Evolutionary conservation across 352 stramenopile genomes (phyloP).

Genomic region (Phytophthora colocasiae): DNA sequence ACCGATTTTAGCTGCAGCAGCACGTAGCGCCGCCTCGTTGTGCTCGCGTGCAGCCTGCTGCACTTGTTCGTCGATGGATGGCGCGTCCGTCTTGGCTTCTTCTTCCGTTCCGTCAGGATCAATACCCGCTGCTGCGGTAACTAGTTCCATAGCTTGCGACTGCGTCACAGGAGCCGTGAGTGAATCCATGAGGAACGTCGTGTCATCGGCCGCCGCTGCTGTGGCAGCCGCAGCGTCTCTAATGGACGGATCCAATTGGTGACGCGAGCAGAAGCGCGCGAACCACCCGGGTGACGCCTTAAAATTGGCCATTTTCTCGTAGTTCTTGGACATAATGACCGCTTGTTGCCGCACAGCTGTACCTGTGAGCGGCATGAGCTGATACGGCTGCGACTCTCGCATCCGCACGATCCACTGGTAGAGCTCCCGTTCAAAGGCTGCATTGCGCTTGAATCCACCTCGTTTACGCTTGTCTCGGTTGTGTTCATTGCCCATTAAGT

Average conservation of each 20-base stretch:
- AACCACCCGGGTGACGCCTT: slow-evolving; percentile 90
- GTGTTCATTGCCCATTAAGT: slow-evolving; percentile 83
- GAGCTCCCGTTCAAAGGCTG: slow-evolving; percentile 86
- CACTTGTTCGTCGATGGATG: slow-evolving; percentile 56
- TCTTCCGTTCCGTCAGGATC: slow-evolving; percentile 12
- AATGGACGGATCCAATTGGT: slow-evolving; percentile 77
- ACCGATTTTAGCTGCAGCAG: slow-evolving; percentile 29
- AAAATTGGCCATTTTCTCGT: slow-evolving; percentile 85
- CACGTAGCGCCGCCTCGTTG: slow-evolving; percentile 46
- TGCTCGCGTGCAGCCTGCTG: slow-evolving; percentile 46
- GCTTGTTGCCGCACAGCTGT: slow-evolving; percentile 86
- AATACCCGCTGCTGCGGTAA: slow-evolving; percentile 13
- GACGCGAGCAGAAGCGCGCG: slow-evolving; percentile 86
- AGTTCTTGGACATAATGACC: slow-evolving; percentile 86
- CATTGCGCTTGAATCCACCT: slow-evolving; percentile 83
- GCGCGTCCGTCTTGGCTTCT: slow-evolving; percentile 37
- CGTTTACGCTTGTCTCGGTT: slow-evolving; percentile 90
- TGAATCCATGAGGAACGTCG: slow-evolving; percentile 40
- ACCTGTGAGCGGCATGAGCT: slow-evolving; percentile 86
- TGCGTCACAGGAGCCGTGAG: slow-evolving; percentile 28
- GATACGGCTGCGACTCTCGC: slow-evolving; percentile 81
- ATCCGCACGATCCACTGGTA: slow-evolving; percentile 89
- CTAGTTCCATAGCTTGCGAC: slow-evolving; percentile 26
- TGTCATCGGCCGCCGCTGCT: slow-evolving; percentile 30
- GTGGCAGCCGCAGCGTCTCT: slow-evolving; percentile 9